Conservation (phyloP, 2,329 filamentous ascomycete species). For the Venturia carpophila region DNA sequence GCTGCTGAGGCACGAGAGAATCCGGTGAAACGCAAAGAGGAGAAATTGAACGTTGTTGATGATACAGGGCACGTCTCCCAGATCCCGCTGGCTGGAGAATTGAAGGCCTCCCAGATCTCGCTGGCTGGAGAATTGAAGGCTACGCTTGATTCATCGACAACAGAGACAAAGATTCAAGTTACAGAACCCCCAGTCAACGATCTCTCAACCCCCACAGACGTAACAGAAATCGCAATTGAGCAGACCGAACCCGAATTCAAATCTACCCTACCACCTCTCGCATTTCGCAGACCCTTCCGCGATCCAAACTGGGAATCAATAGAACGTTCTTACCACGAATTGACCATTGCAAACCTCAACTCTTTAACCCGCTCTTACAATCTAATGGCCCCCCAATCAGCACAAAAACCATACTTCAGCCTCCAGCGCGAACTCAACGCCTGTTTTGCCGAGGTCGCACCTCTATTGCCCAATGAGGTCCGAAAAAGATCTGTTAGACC, state of each 20-base stretch:
- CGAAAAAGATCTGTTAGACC: constrained; percentile 54
- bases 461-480: constrained; percentile 64
- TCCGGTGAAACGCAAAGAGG: constrained; percentile 41
- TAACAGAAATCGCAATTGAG: constrained; percentile 18
- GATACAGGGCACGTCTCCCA: constrained; percentile 40
- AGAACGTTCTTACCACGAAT: constrained; percentile 66
- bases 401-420: constrained; percentile 85
- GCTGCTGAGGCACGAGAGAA: constrained; percentile 62
- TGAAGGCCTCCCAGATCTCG: constrained; percentile 38
- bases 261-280: constrained; percentile 29
- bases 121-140: constrained; percentile 36
- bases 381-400: constrained; percentile 83
- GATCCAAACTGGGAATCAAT: constrained; percentile 67
- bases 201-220: constrained; percentile 19
- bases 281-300: constrained; percentile 54
- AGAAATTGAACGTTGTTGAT: constrained; percentile 39
- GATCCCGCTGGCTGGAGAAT: constrained; percentile 39
- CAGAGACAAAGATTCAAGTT: constrained; percentile 29
- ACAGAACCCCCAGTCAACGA: constrained; percentile 29
- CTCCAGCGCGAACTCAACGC: constrained; percentile 71
- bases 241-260: constrained; percentile 21
- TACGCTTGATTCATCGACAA: background rate
- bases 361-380: constrained; percentile 79
- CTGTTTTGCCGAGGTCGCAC: constrained; percentile 83
- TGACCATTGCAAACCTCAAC: constrained; percentile 74